Evolutionary conservation across 148 eudicot genomes (phyloP).

Genomic region (Cornus florida): DNA sequence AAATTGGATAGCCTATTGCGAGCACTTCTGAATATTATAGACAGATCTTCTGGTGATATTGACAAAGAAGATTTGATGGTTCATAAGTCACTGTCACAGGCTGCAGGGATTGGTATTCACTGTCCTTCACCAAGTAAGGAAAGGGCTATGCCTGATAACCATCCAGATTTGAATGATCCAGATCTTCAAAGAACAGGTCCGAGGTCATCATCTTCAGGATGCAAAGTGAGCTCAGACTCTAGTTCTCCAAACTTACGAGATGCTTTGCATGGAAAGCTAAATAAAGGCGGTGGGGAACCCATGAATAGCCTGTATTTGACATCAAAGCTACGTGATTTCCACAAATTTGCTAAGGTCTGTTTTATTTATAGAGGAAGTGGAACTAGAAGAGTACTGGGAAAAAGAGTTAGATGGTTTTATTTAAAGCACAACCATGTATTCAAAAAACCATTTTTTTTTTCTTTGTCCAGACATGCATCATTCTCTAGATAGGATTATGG

Average conservation of each 20-base stretch:
- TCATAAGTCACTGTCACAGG: conserved; percentile 53
- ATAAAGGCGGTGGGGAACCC: conserved; percentile 72
- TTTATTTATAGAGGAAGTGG: neutral
- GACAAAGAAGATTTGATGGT: conserved; percentile 78
- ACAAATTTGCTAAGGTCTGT: conserved; percentile 88
- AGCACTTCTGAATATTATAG: conserved; percentile 54
- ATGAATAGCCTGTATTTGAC: conserved; percentile 78
- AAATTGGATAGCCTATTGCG: conserved; percentile 78
- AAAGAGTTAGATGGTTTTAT: neutral
- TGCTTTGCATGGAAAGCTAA: conserved; percentile 59
- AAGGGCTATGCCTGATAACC: conserved; percentile 37
- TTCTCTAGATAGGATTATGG: neutral
- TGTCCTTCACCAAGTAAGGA: conserved; percentile 47
- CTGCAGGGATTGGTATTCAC: conserved; percentile 16
- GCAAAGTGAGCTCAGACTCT: conserved; percentile 58
- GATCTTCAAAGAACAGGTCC: conserved; percentile 50
- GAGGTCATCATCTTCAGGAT: conserved; percentile 54
- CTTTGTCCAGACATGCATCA: too few species aligned
- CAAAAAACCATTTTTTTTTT: neutral
- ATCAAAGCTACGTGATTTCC: conserved; percentile 90
- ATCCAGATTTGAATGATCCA: conserved; percentile 46
- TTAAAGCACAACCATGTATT: neutral
- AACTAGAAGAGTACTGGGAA: neutral
- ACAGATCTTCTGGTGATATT: conserved; percentile 57
- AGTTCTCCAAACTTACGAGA: conserved; percentile 78